Conservation (phyloP, 441 rosid species). For the Rhodomyrtus psidioides region DNA sequence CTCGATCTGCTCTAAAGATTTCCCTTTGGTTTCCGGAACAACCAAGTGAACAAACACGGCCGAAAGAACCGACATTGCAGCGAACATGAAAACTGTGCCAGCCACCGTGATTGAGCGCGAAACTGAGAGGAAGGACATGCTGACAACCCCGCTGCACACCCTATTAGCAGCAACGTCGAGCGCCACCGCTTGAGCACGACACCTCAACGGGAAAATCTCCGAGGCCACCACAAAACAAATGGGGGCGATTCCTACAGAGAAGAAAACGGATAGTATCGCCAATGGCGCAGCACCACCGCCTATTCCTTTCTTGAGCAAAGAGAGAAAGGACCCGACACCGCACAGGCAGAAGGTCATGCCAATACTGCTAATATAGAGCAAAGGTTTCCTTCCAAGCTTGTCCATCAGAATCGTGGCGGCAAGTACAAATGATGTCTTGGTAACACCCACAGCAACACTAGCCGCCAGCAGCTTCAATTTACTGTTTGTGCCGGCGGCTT, state of each 20-base stretch:
- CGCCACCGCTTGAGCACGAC: not conserved
- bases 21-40: not conserved
- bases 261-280: not conserved
- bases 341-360: not conserved
- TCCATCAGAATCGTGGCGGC: not conserved
- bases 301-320: not conserved
- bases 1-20: not conserved
- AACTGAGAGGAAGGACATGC: not conserved
- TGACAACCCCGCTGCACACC: not conserved
- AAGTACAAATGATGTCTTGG: not conserved
- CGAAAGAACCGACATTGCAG: not conserved
- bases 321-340: not conserved
- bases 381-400: slow-evolving; percentile 2
- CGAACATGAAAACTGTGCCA: not conserved
- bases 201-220: not conserved
- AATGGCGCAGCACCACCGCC: not conserved
- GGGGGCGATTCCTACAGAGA: not conserved
- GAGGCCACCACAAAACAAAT: not conserved
- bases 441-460: not conserved
- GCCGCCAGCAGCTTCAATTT: not conserved
- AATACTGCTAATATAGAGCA: not conserved
- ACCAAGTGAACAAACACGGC: not conserved
- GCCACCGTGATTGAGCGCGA: not conserved
- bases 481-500: not conserved
- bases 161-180: not conserved